phyloP scores from a whole-genome alignment of 306 rosid species.

The Carpinus fangiana region DNA sequence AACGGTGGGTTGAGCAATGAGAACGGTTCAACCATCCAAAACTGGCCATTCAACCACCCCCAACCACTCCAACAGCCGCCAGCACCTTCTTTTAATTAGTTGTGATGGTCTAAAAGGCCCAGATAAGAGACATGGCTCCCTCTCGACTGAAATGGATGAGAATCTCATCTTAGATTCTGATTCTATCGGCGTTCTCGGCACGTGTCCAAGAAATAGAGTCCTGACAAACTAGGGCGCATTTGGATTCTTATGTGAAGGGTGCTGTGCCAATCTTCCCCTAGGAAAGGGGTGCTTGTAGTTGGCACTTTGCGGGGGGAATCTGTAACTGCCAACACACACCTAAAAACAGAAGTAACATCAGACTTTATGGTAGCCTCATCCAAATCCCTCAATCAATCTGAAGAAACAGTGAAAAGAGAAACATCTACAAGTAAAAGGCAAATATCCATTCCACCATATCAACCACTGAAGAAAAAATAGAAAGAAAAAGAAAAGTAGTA shows the following conservation, averaged over 20 bases:
- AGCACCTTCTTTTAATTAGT: too few species aligned
- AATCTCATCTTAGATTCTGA: constrained; percentile 4
- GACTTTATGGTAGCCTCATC: constrained; percentile 7
- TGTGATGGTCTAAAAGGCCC: too few species aligned
- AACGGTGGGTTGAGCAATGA: too few species aligned
- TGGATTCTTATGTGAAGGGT: neutral
- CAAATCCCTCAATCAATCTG: neutral
- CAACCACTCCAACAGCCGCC: too few species aligned
- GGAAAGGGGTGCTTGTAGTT: neutral
- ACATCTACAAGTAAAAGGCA: neutral
- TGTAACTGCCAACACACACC: constrained; percentile 7
- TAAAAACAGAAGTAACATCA: constrained; percentile 9
- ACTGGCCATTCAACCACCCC: too few species aligned
- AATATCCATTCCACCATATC: constrained; percentile 6
- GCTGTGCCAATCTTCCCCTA: neutral
- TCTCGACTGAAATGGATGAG: neutral
- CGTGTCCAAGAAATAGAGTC: constrained; percentile 2
- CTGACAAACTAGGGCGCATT: neutral
- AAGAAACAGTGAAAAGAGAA: neutral
- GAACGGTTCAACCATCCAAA: too few species aligned
- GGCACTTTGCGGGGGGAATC: constrained; percentile 18
- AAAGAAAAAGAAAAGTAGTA: neutral
- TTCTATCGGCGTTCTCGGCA: neutral
- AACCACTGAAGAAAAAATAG: neutral
- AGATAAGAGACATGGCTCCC: too few species aligned